Percentiles rank a stretch among this genome's conserved stretches.
phyloP scores from a whole-genome alignment of 1,139 yeast species.

The Yamadazyma aaseri region DNA sequence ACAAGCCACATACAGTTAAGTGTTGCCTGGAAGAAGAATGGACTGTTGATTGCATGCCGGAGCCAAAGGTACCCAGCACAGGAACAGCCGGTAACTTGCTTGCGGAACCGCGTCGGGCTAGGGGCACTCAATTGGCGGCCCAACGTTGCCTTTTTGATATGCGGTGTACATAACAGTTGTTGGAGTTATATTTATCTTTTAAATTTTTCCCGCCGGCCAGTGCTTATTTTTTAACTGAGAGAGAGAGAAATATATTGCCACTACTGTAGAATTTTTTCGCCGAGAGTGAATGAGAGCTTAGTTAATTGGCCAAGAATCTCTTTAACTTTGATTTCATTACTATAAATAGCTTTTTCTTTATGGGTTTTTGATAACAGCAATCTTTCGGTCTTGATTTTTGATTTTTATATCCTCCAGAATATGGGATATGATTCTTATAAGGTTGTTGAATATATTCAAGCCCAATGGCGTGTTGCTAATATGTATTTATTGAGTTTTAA shows the following conservation, averaged over 20 bases:
- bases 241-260: constrained; percentile 14
- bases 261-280: constrained; percentile 9
- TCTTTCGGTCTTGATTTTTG: constrained; percentile 19
- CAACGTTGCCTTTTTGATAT: constrained; percentile 20
- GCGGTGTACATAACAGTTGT: constrained; percentile 22
- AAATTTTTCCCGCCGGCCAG: constrained; percentile 18
- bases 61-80: background rate
- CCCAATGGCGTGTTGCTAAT: constrained; percentile 18
- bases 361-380: constrained; percentile 18
- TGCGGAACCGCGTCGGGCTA: too few relatives aligned
- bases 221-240: constrained; percentile 16
- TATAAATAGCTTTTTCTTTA: constrained; percentile 15
- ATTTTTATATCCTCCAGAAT: constrained; percentile 14
- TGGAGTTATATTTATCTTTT: constrained; percentile 17
- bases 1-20: too few relatives aligned
- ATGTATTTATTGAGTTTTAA: too few relatives aligned
- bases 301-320: constrained; percentile 18
- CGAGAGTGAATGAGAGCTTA: constrained; percentile 15
- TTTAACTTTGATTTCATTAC: constrained; percentile 12
- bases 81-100: too few relatives aligned
- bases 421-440: constrained; percentile 17
- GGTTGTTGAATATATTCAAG: constrained; percentile 15
- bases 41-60: too few relatives aligned
- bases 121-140: constrained; percentile 12
- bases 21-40: too few relatives aligned